These are phyloP conservation scores for Erodium maritimum DNA, from an alignment of 345 rosid genomes.

Conservation along the genomic window DNA sequence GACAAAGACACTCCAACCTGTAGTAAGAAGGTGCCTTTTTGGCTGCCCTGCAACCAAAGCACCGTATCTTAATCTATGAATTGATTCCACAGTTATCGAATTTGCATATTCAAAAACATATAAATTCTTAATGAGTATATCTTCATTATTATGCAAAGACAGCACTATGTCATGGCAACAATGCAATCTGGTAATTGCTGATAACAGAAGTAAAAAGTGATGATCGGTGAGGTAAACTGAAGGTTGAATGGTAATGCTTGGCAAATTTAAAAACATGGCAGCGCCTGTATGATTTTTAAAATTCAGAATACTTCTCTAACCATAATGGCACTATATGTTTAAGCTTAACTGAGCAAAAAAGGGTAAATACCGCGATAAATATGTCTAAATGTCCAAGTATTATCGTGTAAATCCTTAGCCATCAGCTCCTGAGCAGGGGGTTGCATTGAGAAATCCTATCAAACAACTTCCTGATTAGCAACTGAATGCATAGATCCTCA, in stretches of 20 bases:
- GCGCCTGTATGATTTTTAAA: background rate
- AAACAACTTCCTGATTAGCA: slow-evolving; percentile 11
- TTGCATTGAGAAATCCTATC: slow-evolving; percentile 45
- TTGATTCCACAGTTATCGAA: background rate
- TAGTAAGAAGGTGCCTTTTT: slow-evolving; percentile 77
- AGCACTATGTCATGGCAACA: too few relatives aligned
- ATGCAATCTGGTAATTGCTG: too few relatives aligned
- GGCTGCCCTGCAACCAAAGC: slow-evolving; percentile 59
- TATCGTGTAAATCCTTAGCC: slow-evolving; percentile 47
- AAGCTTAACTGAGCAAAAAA: background rate
- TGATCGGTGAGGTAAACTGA: background rate
- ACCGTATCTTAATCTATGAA: background rate
- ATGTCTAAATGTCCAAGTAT: slow-evolving; percentile 47
- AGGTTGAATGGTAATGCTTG: background rate
- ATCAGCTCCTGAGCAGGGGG: slow-evolving; percentile 55
- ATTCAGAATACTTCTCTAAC: background rate
- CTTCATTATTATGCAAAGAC: too few relatives aligned
- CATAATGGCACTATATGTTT: background rate
- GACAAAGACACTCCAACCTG: slow-evolving; percentile 95
- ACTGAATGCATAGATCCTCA: background rate
- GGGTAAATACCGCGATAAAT: slow-evolving; percentile 41
- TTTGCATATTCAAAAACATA: background rate
- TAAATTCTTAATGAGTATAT: background rate
- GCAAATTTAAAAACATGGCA: background rate
- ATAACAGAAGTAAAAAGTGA: background rate